Conservation (phyloP, 2,329 filamentous ascomycete species). For the Cladophialophora immunda region DNA sequence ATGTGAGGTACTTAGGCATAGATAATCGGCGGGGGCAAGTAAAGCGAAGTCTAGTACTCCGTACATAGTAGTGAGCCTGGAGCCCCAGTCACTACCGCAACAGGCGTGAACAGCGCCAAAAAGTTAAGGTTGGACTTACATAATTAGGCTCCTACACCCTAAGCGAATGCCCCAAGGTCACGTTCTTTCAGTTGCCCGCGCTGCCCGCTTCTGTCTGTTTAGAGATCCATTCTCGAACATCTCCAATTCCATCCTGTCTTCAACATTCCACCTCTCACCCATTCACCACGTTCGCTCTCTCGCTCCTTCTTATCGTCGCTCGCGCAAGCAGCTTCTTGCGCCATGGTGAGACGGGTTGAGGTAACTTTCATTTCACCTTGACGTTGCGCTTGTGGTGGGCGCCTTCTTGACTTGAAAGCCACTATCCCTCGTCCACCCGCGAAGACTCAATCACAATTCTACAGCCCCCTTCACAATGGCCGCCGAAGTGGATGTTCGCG, state of each 20-base stretch:
- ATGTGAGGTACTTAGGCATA: neutral
- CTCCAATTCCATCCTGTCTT: conserved; percentile 11
- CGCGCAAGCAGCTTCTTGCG: conserved; percentile 19
- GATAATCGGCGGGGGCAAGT: neutral
- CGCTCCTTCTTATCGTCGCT: conserved; percentile 19
- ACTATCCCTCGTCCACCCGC: neutral
- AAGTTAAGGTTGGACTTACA: conserved; percentile 17
- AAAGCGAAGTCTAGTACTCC: no score
- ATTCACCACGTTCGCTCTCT: conserved; percentile 18
- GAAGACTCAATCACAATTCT: neutral
- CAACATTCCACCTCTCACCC: conserved; percentile 8
- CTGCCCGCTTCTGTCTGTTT: conserved; percentile 27
- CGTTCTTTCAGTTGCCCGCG: conserved; percentile 29
- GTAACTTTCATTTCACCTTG: conserved; percentile 21
- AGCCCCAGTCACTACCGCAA: neutral
- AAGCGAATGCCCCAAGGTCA: conserved; percentile 17
- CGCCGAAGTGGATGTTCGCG: conserved; percentile 65
- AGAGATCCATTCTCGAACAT: conserved; percentile 23
- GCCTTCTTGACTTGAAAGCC: conserved; percentile 12
- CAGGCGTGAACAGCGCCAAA: neutral
- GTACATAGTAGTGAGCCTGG: no score
- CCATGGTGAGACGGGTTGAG: conserved; percentile 27
- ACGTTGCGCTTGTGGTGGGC: conserved; percentile 26
- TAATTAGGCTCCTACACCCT: conserved; percentile 6
- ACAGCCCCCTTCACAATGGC: conserved; percentile 56